Percentiles rank a stretch among this genome's conserved stretches.
Conservation (phyloP, 2,329 filamentous ascomycete species). For the Cytospora mali region DNA sequence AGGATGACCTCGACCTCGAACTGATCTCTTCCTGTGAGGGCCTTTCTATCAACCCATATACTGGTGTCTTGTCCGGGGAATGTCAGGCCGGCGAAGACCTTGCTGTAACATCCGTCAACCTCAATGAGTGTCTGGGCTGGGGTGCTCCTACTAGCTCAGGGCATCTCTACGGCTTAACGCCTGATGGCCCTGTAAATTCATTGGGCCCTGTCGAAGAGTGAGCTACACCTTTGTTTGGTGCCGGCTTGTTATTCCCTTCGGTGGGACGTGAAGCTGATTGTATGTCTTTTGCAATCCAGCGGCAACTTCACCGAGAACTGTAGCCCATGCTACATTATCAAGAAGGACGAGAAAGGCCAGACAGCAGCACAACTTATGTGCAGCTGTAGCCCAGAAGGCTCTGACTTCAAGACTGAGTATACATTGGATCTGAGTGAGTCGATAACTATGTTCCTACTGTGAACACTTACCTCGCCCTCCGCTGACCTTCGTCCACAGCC, state of each 20-base stretch:
- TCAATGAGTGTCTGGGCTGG: slow-evolving; percentile 21
- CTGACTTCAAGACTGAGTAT: slow-evolving; percentile 1
- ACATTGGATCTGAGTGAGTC: slow-evolving; percentile 23
- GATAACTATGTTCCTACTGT: not conserved
- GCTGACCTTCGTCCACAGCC: slow-evolving; percentile 7
- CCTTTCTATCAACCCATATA: not conserved
- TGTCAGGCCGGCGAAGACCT: not conserved
- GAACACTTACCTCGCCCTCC: not conserved
- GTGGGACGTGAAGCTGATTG: not conserved
- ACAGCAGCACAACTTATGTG: slow-evolving; percentile 15
- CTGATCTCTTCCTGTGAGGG: slow-evolving; percentile 16
- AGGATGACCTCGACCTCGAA: not conserved
- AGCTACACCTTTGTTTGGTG: not conserved
- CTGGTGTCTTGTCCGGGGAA: slow-evolving; percentile 10
- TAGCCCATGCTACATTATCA: slow-evolving; percentile 10
- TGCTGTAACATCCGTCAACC: slow-evolving; percentile 6
- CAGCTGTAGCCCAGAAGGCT: slow-evolving; percentile 10
- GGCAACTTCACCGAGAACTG: slow-evolving; percentile 18
- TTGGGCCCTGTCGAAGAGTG: slow-evolving; percentile 12
- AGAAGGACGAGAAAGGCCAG: slow-evolving; percentile 1
- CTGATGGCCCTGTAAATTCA: not conserved
- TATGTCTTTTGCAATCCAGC: not conserved
- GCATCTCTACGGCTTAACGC: not conserved
- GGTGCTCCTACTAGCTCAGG: not conserved
- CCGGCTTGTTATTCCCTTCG: not conserved